Evolutionary conservation across 116 monocot species (phyloP).

Genomic region (Zostera marina): DNA sequence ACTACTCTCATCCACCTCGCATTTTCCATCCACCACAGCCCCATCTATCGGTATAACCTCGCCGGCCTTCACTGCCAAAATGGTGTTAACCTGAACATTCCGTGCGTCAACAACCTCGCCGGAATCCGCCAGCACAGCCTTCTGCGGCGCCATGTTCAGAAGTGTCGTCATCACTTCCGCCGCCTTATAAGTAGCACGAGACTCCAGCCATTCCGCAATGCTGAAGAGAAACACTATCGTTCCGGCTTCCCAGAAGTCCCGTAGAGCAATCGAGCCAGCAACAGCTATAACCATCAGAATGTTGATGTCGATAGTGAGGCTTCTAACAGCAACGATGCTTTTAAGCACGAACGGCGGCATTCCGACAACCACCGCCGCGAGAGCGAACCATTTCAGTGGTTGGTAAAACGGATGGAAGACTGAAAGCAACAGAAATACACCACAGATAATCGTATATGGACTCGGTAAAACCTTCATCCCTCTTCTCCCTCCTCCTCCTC

Average conservation of each 20-base stretch:
- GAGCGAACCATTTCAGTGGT: conserved; percentile 59
- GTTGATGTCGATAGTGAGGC: conserved; percentile 62
- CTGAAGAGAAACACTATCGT: conserved; percentile 84
- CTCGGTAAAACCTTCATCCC: conserved; percentile 52
- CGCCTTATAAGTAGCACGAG: conserved; percentile 66
- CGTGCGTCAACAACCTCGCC: conserved; percentile 43
- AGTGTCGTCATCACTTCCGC: conserved; percentile 69
- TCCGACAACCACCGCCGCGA: conserved; percentile 41
- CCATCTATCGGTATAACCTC: conserved; percentile 91
- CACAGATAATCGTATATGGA: conserved; percentile 57
- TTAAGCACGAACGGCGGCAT: conserved; percentile 37
- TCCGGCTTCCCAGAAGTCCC: conserved; percentile 73
- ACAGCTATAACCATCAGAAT: conserved; percentile 78
- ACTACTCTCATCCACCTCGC: conserved; percentile 78
- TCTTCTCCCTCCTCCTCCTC: conserved; percentile 6
- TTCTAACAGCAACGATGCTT: conserved; percentile 43
- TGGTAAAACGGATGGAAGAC: conserved; percentile 37
- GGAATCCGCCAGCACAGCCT: conserved; percentile 64
- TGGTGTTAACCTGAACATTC: conserved; percentile 43
- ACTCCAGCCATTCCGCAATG: conserved; percentile 78
- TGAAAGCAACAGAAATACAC: conserved; percentile 39
- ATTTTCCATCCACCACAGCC: conserved; percentile 54
- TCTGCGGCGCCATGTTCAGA: conserved; percentile 90
- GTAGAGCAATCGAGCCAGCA: conserved; percentile 56
- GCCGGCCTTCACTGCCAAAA: conserved; percentile 82